Base-by-base conservation (phyloP, 2,329 filamentous ascomycete species). In the Penicillium sp. region DNA sequence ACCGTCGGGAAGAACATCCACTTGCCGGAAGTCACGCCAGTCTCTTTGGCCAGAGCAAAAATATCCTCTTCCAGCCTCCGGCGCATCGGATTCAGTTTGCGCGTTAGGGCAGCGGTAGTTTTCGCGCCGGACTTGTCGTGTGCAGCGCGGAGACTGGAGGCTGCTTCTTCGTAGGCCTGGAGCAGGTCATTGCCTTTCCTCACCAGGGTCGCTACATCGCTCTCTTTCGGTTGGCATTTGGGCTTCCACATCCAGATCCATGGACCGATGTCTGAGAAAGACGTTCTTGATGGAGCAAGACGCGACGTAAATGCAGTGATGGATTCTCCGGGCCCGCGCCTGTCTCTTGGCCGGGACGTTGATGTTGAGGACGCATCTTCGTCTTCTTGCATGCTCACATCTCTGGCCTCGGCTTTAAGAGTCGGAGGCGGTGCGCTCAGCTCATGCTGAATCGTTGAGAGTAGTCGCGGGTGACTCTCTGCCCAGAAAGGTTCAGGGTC, bases 161-260 rank as follows among this genome's bases (percentile, higher is more conserved):
- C 79, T 44, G 84, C 75, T 1, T 79, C 72, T 0, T 76, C 78
- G 59, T 85, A 84, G 1, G 77, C 76, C 3, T 83, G 75, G 0
- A 88, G 80, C 17, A 91, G 82, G 1, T 85, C 81, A 45, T 75
- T 75, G 0, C 87, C 89, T 17, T 82, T 83, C 24, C 83, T 74
- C 2, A 81, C 78, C 40, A 91, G 85, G 0, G 81, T 75, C 0
- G 73, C 64, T 1, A 85, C 70, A 42, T 85, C 81, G 6, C 80
- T 80, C 60, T 63, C 75, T 80, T 49, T 71, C 65, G 17, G 76
- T 76, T 5, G 76, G 75, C 3, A 56, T 24, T 70, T 67, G 0
- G 89, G 89, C 73, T 92, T 92, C 56, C 83, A 84, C 45, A 91
- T 85, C 80, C 85, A 92, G 53, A 96, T 91, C 90, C 91, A 95